phyloP scores from a whole-genome alignment of 306 rosid genomes.

The Begonia loranthoides region DNA sequence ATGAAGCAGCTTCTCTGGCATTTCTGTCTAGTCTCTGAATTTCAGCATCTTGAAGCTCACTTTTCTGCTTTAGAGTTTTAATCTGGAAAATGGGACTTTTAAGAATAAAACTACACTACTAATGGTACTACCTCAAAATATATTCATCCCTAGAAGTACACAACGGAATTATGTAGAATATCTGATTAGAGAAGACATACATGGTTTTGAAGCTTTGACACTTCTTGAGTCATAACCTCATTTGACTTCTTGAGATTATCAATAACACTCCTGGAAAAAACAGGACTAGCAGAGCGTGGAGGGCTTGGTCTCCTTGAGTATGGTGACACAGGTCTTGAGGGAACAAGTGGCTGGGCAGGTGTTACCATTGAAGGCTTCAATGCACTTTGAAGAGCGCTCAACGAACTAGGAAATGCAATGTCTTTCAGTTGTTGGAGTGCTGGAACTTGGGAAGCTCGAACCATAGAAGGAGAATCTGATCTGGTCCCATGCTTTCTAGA shows the following conservation, averaged over 20 bases:
- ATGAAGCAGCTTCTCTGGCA: slow-evolving; percentile 26
- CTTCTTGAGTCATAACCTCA: slow-evolving; percentile 52
- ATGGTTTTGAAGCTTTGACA: slow-evolving; percentile 49
- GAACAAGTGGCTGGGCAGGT: slow-evolving; percentile 15
- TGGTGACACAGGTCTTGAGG: slow-evolving; percentile 48
- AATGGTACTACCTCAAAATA: too few species aligned
- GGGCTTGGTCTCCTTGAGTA: slow-evolving; percentile 73
- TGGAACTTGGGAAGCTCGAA: slow-evolving; percentile 56
- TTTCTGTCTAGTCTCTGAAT: slow-evolving; percentile 39
- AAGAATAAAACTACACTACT: background rate
- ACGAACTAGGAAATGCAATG: slow-evolving; percentile 57
- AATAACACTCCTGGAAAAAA: slow-evolving; percentile 69
- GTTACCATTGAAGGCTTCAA: slow-evolving; percentile 25
- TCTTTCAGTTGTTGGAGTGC: slow-evolving; percentile 49
- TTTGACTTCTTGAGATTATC: slow-evolving; percentile 66
- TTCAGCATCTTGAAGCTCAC: slow-evolving; percentile 44
- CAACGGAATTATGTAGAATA: too few species aligned
- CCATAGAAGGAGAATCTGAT: slow-evolving; percentile 34
- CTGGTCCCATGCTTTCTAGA: slow-evolving; percentile 24
- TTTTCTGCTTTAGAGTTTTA: slow-evolving; percentile 41
- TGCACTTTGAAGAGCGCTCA: slow-evolving; percentile 40
- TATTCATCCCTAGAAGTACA: too few species aligned
- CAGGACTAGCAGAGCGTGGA: slow-evolving; percentile 51
- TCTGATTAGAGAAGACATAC: too few species aligned
- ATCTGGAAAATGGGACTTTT: slow-evolving; percentile 26